Evolutionary conservation across 345 rosid genomes (phyloP).

Genomic region (Hibiscus syriacus): DNA sequence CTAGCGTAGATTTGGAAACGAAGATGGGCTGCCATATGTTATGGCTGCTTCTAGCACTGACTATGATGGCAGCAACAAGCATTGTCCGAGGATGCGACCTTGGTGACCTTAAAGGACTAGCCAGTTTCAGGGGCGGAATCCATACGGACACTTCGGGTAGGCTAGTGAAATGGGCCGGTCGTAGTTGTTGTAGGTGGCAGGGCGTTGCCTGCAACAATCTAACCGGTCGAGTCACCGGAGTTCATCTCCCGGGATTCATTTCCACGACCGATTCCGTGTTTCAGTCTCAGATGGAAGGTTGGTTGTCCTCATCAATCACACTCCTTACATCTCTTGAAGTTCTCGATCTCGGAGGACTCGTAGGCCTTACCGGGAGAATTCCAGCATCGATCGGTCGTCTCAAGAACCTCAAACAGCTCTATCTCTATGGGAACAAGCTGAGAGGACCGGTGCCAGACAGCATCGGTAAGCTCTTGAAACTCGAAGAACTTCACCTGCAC

Average conservation of each 20-base stretch:
- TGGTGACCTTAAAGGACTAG: conserved; percentile 35
- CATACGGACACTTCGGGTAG: conserved; percentile 36
- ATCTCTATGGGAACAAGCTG: conserved; percentile 44
- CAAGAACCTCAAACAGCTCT: conserved; percentile 27
- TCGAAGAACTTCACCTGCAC: conserved; percentile 37
- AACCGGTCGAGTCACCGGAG: conserved; percentile 36
- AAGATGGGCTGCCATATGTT: conserved; percentile 27
- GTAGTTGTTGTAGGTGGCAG: conserved; percentile 41
- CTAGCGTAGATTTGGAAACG: not conserved
- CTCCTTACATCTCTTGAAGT: conserved; percentile 34
- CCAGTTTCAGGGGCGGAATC: conserved; percentile 33
- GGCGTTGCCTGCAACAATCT: conserved; percentile 36
- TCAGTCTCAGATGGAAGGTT: conserved; percentile 42
- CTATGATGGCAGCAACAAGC: not conserved
- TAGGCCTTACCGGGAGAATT: conserved; percentile 32
- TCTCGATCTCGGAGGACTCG: conserved; percentile 48
- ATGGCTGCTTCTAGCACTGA: conserved; percentile 16
- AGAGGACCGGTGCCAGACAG: conserved; percentile 38
- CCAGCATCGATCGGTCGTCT: conserved; percentile 38
- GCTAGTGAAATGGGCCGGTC: conserved; percentile 34
- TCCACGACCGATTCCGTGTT: conserved; percentile 23
- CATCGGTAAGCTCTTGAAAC: conserved; percentile 38
- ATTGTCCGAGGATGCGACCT: conserved; percentile 22
- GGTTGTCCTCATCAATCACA: conserved; percentile 35
- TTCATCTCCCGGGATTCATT: conserved; percentile 41